phyloP scores from a whole-genome alignment of 2,329 filamentous ascomycete species.

The Parastagonospora nodorum region DNA sequence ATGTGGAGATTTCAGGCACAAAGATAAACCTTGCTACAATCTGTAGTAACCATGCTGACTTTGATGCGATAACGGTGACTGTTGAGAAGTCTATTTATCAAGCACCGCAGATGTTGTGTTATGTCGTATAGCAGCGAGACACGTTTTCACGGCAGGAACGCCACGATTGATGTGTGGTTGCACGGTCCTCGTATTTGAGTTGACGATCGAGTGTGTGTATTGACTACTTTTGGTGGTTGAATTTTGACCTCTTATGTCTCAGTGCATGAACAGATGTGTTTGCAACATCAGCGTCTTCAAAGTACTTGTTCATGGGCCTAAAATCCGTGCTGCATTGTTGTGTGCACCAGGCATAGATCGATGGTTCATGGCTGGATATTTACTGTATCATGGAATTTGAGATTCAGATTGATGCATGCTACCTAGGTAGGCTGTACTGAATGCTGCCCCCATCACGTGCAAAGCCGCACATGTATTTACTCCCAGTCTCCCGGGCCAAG shows the following conservation, averaged over 20 bases:
- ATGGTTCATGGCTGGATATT: background rate
- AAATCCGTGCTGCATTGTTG: too few species aligned
- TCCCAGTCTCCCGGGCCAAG: constrained; percentile 46
- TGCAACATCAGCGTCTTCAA: too few species aligned
- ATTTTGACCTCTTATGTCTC: too few species aligned
- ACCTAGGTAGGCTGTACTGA: background rate
- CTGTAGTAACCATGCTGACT: too few species aligned
- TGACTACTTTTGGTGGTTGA: too few species aligned
- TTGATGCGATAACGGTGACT: background rate
- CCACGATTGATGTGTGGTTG: background rate
- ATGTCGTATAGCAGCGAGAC: background rate
- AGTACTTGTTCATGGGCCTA: too few species aligned
- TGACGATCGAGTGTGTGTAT: too few species aligned
- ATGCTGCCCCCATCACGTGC: background rate
- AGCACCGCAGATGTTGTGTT: background rate
- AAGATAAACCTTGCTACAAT: too few species aligned
- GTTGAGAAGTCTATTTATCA: background rate
- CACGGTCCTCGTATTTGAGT: too few species aligned
- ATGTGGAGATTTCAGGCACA: too few species aligned
- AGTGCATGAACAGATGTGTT: too few species aligned
- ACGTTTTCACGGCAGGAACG: background rate
- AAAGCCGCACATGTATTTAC: constrained; percentile 7
- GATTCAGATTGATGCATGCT: background rate
- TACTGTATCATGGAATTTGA: background rate
- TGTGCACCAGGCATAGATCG: background rate